Evolutionary conservation across 108 stramenopile species (phyloP), one percentile per base, ranked within the genome.

Genomic region (Skeletonema grethae): DNA sequence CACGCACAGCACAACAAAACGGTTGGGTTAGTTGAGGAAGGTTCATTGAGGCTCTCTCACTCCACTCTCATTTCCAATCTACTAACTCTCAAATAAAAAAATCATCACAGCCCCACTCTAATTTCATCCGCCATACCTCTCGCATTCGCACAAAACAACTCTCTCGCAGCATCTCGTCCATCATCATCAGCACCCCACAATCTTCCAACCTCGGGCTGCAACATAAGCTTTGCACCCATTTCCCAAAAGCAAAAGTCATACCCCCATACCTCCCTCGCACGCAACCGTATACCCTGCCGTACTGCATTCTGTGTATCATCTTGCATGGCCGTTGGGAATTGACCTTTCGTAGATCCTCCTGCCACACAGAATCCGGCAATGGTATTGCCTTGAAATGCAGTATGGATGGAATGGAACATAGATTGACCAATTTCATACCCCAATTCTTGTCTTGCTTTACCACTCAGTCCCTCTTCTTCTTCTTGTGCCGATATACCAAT

Each of bases 401-500:
- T 34, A 2, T 59, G 6, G 34, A 34, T 29, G 2, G 32, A 2
- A 0, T 59, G 4, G 18, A 59, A 59, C 57, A 59, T 59, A 10
- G 0, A 10, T 29, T 34, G 57, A 12, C 57, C 57, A 5, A 12
- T 32, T 35, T 60, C 4, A 6, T 31, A 34, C 1, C 59, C 59
- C 15, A 38, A 38, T 11, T 38, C 35, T 60, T 34, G 29, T 7
- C 29, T 30, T 20, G 22, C 4, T 38, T 1, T 11, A 9, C 2
- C 1, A 16, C 35, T 68, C 63, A 72, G 0, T 4, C 24, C 35
- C 20, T 38, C 34, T 15, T 72, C 63, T 15, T 72, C 63, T 25
- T 64, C 18, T 16, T 28, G 38, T 7, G 63, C 70, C 63, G 70
- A 72, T 3, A 72, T 48, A 35, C 70, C 70, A 32, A 72, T 55